Evolutionary conservation across 2,329 filamentous ascomycete species (phyloP).

Genomic region (Ascosphaera aggregata): DNA sequence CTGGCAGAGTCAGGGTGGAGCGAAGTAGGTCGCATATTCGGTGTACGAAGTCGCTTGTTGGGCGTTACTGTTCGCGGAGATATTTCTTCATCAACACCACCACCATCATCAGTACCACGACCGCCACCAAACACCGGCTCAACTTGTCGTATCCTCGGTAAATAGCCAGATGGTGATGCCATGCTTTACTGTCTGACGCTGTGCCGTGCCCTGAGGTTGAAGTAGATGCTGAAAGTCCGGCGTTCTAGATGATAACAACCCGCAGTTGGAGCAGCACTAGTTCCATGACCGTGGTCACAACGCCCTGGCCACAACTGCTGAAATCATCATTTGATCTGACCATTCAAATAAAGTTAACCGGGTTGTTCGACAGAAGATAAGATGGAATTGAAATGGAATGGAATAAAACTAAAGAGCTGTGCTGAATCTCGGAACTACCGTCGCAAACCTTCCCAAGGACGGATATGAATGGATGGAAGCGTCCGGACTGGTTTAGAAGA

Average conservation of each 20-base stretch:
- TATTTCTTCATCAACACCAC: background rate
- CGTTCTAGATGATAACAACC: background rate
- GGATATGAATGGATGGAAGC: no score
- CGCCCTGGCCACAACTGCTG: background rate
- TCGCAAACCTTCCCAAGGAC: no score
- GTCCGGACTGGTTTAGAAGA: no score
- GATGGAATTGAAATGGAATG: no score
- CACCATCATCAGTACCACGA: no score
- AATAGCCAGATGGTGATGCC: background rate
- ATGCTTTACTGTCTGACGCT: no score
- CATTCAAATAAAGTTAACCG: no score
- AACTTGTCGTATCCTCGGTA: background rate
- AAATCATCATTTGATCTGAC: slow-evolving; percentile 1
- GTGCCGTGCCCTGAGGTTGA: background rate
- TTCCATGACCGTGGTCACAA: background rate
- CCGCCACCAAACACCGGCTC: background rate
- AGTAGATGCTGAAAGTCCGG: background rate
- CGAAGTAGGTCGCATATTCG: background rate
- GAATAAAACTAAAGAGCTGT: no score
- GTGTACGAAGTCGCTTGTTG: background rate
- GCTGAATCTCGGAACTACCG: no score
- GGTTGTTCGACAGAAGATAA: no score
- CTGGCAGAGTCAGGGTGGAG: background rate
- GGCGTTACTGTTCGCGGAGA: background rate
- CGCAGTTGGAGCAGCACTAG: background rate